These are phyloP conservation scores for Amyloporia xantha DNA, from an alignment of 768 basidiomycete genomes.

Conservation along the genomic window DNA sequence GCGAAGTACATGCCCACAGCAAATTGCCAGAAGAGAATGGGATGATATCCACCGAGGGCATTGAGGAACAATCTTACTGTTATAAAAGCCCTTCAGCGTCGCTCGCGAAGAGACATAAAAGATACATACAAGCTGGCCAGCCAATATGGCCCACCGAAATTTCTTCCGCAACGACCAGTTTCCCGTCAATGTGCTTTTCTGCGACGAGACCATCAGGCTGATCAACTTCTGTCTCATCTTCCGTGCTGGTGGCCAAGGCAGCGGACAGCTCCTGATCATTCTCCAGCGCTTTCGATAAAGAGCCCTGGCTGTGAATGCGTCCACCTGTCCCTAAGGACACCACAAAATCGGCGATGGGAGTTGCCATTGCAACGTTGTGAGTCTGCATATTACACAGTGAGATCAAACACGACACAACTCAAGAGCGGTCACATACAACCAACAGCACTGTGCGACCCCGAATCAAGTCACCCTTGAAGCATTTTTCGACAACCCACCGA, in stretches of 20 bases:
- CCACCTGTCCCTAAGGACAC: conserved; percentile 51
- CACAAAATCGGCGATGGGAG: conserved; percentile 46
- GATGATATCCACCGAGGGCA: conserved; percentile 20
- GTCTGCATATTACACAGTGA: conserved; percentile 48
- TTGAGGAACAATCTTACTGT: conserved; percentile 27
- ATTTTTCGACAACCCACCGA: conserved; percentile 41
- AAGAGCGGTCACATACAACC: conserved; percentile 28
- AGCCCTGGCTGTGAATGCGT: conserved; percentile 38
- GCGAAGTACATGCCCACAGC: conserved; percentile 12
- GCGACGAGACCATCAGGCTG: conserved; percentile 14
- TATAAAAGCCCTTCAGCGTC: conserved; percentile 5
- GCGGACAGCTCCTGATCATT: too few species aligned
- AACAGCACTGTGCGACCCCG: conserved; percentile 41
- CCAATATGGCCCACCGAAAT: conserved; percentile 30
- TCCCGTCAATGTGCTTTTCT: conserved; percentile 16
- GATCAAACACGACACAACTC: conserved; percentile 28
- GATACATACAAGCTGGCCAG: conserved; percentile 27
- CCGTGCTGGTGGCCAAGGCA: conserved; percentile 12
- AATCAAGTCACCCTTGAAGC: conserved; percentile 39
- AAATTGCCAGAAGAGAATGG: conserved; percentile 23
- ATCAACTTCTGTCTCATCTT: conserved; percentile 15
- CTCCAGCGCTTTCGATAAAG: conserved; percentile 39
- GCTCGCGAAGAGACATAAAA: not conserved
- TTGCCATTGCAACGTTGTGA: conserved; percentile 44
- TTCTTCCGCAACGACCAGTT: conserved; percentile 32